Evolutionary conservation across 2,329 filamentous ascomycete genomes (phyloP), one percentile per base, ranked within the genome.

Genomic region (Aspergillus udagawae): DNA sequence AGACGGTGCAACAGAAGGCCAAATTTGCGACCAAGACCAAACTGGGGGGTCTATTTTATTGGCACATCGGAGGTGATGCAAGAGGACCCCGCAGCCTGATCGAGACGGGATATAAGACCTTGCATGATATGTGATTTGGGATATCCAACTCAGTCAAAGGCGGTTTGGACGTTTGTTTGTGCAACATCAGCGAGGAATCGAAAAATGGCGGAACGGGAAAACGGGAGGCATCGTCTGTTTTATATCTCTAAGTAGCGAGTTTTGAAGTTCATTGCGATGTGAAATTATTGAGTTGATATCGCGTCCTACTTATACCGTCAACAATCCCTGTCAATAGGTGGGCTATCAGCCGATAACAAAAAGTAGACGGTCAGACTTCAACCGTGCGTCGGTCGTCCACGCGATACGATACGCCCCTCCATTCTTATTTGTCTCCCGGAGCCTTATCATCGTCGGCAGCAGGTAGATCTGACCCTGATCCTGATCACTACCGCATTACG

Each of bases 41-140:
- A 28, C 77, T 94, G 20, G 90, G 86, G 28, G 90, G 90, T 0
- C 74, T 94, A 8, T 93, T 92, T 71, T 94, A 92, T 73, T 92
- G 88, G 88, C 86, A 88, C 53, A 88, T 86, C n/a, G 87, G 88
- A 14, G 85, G 83, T 3, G 90, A 94, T 75, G 82, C 83, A 7
- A 70, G 75, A n/a, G 82, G 79, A 2, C 63, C 71, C 8, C 75
- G 81, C 62, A 88, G 86, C 67, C 67, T 89, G 59, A 82, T 88
- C 25, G 80, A 80, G 53, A 82, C 84, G 32, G 86, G 86, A 4
- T 86, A 82, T 65, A 75, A 82, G 56, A 81, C 79, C 2, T 69
- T 88, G 59, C 77, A 80, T 65, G 73, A 76, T 28, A 70, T 77
- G 67, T 74, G 62, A 38, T 41, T 0, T 42, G 41, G 20, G 21